Conservation (phyloP, 192 early-diverging fungal species). For the Coemansia sp. region DNA sequence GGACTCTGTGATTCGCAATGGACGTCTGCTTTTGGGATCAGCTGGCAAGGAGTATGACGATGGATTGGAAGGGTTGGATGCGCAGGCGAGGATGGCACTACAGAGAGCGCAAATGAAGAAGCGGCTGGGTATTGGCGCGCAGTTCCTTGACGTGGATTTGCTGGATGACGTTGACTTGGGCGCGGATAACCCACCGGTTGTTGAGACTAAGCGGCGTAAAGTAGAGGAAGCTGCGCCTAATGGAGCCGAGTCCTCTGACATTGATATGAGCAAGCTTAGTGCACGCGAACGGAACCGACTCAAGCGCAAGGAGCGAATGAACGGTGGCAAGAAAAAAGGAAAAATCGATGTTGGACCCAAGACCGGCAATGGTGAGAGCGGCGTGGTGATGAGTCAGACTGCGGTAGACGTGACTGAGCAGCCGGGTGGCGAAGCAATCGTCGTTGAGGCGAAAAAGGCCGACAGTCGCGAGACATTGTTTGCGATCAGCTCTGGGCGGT, state of each 20-base stretch:
- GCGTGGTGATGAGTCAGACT: not conserved
- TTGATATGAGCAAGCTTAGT: constrained; percentile 79
- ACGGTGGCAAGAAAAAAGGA: constrained; percentile 72
- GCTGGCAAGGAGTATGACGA: constrained; percentile 96
- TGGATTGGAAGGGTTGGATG: constrained; percentile 69
- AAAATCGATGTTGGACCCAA: constrained; percentile 22
- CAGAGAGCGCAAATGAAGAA: constrained; percentile 84
- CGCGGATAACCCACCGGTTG: constrained; percentile 15
- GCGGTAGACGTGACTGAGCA: constrained; percentile 45
- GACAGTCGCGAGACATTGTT: constrained; percentile 49
- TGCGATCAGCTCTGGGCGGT: constrained; percentile 60
- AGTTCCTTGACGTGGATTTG: constrained; percentile 91
- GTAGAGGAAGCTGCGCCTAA: constrained; percentile 16
- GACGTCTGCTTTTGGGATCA: constrained; percentile 77
- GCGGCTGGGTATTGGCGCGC: constrained; percentile 82
- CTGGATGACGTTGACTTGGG: constrained; percentile 82
- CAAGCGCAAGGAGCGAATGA: constrained; percentile 86
- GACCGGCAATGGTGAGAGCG: constrained; percentile 11
- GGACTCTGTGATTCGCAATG: constrained; percentile 74
- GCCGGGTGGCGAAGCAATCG: constrained; percentile 62
- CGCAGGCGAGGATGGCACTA: constrained; percentile 77
- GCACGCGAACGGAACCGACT: constrained; percentile 85
- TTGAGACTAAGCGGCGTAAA: constrained; percentile 29
- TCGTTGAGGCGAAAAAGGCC: constrained; percentile 67
- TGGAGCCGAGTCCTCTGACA: constrained; percentile 14